Conservation (phyloP, 2,329 filamentous ascomycete species). For the Onygenales sp. region DNA sequence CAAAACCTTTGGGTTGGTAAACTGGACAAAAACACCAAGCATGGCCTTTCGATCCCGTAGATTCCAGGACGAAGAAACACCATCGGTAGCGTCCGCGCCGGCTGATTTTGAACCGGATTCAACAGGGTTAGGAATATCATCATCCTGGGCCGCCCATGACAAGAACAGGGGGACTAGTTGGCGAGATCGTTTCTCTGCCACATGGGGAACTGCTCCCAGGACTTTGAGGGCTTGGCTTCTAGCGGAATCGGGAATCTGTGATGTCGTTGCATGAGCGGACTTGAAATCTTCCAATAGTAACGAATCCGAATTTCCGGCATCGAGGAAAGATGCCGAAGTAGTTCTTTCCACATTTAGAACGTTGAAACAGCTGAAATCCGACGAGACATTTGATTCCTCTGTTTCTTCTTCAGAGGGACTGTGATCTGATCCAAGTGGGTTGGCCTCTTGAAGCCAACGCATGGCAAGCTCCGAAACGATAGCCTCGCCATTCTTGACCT, state of each 20-base stretch:
- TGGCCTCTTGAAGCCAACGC: conserved; percentile 54
- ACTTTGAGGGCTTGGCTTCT: conserved; percentile 73
- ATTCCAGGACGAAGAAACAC: conserved; percentile 27
- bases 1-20: conserved; percentile 75
- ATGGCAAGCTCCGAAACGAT: conserved; percentile 64
- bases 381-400: conserved; percentile 20
- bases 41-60: conserved; percentile 69
- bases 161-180: conserved; percentile 78
- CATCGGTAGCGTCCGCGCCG: conserved; percentile 11
- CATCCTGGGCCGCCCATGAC: conserved; percentile 58
- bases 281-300: conserved; percentile 57
- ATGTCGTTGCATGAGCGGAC: conserved; percentile 42
- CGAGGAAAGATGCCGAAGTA: conserved; percentile 43
- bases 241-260: conserved; percentile 38
- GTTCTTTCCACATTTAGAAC: conserved; percentile 49
- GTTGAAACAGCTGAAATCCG: conserved; percentile 75
- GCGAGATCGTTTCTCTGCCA: conserved; percentile 81
- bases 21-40: conserved; percentile 71
- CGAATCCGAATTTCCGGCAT: conserved; percentile 45
- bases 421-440: conserved; percentile 3
- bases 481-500: conserved; percentile 62
- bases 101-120: conserved; percentile 17
- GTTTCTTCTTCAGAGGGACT: conserved; percentile 11
- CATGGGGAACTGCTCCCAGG: conserved; percentile 58
- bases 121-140: conserved; percentile 23